These are phyloP conservation scores for Sphaerulina musiva DNA, from an alignment of 2,329 filamentous ascomycete species.

Conservation along the genomic window DNA sequence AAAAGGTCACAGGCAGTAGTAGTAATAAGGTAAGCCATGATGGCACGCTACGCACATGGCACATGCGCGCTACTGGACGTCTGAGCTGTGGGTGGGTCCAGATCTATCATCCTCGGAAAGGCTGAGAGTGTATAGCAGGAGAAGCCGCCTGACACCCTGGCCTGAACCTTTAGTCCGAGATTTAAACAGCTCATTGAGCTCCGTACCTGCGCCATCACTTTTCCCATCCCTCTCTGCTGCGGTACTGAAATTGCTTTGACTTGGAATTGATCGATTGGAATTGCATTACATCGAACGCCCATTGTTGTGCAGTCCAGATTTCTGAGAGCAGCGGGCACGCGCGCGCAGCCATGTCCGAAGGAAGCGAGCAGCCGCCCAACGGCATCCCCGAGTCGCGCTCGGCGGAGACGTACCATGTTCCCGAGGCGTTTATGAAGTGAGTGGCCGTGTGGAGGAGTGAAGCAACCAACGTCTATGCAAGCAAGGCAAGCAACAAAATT, in stretches of 20 bases:
- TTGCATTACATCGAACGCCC: too few relatives aligned
- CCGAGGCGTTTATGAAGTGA: constrained; percentile 38
- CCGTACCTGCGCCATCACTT: constrained; percentile 4
- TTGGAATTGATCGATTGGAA: neutral
- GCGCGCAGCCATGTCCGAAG: constrained; percentile 22
- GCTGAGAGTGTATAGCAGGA: neutral
- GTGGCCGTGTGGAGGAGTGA: constrained; percentile 14
- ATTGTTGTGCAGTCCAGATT: neutral
- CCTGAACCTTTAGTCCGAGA: constrained; percentile 13
- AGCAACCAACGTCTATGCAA: too few relatives aligned
- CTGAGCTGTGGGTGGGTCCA: constrained; percentile 8
- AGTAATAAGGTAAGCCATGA: too few relatives aligned
- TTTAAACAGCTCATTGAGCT: constrained; percentile 6
- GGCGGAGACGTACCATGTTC: constrained; percentile 27
- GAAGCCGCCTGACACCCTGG: constrained; percentile 8
- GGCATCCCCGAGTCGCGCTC: constrained; percentile 26
- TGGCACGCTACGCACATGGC: too few relatives aligned
- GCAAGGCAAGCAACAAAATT: too few relatives aligned
- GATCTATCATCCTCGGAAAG: constrained; percentile 9
- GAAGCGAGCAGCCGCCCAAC: constrained; percentile 16
- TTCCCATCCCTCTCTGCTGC: neutral
- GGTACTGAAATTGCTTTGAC: neutral
- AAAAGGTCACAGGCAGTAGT: too few relatives aligned
- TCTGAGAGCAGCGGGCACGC: neutral
- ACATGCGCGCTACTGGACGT: neutral